Base-by-base conservation (phyloP, 257 asterid species). In the Anisodus acutangulus region DNA sequence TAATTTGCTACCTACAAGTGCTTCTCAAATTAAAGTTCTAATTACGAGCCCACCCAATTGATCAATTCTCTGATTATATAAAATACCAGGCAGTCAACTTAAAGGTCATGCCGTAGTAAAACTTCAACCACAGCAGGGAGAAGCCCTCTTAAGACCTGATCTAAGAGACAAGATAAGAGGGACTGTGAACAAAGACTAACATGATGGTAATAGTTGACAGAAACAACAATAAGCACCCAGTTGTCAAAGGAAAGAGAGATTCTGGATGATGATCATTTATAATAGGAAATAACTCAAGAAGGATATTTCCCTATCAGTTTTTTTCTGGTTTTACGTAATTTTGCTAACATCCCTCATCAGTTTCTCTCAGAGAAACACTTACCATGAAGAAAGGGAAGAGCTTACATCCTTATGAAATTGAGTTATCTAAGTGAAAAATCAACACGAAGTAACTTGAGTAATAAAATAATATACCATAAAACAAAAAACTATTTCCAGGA, bases 131-230 rank as follows among this genome's bases (percentile, higher is more conserved):
- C 58, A 71, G 57, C 0, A 71, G 17, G 57, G 37, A 71, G 5
- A 41, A 9, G 0, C n/a, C 37, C 80, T 72, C 41, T 45, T 17
- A 13, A 71, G 80, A 45, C 39, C 3, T 17, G 58, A 72, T 72
- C 59, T 45, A 71, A 71, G 9, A 19, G 58, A 71, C 60, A 5
- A 45, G 80, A 45, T 45, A n/a, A 72, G 59, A 72, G 0, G 59
- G 80, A 43, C 58, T 19, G 0, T 17, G 17, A 15, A 72, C 58
- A 72, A 45, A 45, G 16, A n/a, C 80, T 9, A 72, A 47, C 17
- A 72, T 19, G 80, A 72, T n/a, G 80, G 80, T 72, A 45, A n/a
- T n/a, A n/a, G 57, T n/a, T 45, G 37, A 71, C 16, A 71, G 59
- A 45, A 72, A 45, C 58, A 45, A 45, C 79, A 16, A 45, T 9